Evolutionary conservation across 2,329 filamentous ascomycete genomes (phyloP), one percentile per base, ranked within the genome.

Genomic region (Diaporthe vexans): DNA sequence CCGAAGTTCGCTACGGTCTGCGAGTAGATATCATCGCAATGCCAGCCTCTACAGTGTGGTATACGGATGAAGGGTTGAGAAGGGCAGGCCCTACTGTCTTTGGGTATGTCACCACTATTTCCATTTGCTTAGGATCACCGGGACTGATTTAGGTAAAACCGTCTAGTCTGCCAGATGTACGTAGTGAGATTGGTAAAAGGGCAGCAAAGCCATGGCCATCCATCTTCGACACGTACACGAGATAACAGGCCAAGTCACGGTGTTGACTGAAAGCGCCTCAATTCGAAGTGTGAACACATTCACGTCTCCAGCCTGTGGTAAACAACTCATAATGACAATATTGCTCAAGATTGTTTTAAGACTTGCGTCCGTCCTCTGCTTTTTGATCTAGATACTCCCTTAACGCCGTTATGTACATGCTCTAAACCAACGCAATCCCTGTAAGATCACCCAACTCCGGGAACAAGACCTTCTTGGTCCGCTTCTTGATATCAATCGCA

Each of bases 401-500:
- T 4, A 24, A 40, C 33, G 26, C 48, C 15, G 26, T 17, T 13
- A 1, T 3, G 7, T 40, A 24, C 63, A 52, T 26, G 10, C 48
- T 52, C 59, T 17, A 72, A 26, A 24, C 72, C 58, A 74, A 24
- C 29, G 74, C 72, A 65, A 75, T 72, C 33, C 74, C 74, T 2
- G 72, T 74, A 2, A 72, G 33, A 21, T 74, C 72, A 4, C 74
- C 74, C 15, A 61, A 17, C 33, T 72, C 59, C 5, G 52, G 43
- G n/a, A 75, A 71, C 46, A 74, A 35, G 17, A 65, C 58, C 26
- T 40, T 74, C 61, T 75, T 74, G 11, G 58, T 74, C 37, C 74
- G 67, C 35, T 37, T 75, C 52, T 75, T 74, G 37, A 74, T 74
- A 37, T 74, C 74, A 17, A 74, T 37, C 26, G 52, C 26, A 33